Evolutionary conservation across 768 basidiomycete genomes (phyloP).

Genomic region (Chiua virens): DNA sequence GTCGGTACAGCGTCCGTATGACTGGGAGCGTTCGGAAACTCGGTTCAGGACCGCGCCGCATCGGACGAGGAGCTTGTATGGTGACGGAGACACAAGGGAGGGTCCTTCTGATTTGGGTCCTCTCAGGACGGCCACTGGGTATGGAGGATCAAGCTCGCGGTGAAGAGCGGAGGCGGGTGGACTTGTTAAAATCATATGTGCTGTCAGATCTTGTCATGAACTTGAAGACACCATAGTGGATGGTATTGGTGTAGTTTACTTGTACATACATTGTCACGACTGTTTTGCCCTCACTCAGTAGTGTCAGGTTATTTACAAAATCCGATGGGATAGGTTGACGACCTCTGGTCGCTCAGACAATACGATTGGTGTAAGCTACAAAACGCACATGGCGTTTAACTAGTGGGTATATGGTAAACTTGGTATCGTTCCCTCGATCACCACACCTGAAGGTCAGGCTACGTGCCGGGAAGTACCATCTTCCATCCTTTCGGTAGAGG

Average conservation of each 20-base stretch:
- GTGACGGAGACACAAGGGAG: constrained; percentile 58
- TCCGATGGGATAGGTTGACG: too few species aligned
- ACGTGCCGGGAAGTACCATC: constrained; percentile 3
- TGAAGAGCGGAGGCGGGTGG: constrained; percentile 32
- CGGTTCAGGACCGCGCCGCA: constrained; percentile 30
- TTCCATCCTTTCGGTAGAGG: constrained; percentile 3
- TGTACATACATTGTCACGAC: constrained; percentile 3
- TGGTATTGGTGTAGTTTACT: neutral
- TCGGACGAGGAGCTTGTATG: constrained; percentile 21
- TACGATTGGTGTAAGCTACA: too few species aligned
- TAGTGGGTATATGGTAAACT: too few species aligned
- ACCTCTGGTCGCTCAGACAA: too few species aligned
- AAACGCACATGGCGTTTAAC: too few species aligned
- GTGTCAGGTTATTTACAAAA: too few species aligned
- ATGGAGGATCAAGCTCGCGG: constrained; percentile 74
- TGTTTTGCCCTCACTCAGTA: neutral
- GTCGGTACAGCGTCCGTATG: constrained; percentile 39
- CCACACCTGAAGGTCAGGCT: too few species aligned
- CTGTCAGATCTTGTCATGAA: neutral
- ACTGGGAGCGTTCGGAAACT: constrained; percentile 56
- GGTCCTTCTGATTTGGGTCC: constrained; percentile 68
- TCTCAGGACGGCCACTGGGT: constrained; percentile 76
- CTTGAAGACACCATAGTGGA: neutral
- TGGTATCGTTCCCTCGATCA: too few species aligned
- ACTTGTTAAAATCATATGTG: neutral